Conservation (phyloP, 2,329 filamentous ascomycete genomes). For the Pyrenophora seminiperda region DNA sequence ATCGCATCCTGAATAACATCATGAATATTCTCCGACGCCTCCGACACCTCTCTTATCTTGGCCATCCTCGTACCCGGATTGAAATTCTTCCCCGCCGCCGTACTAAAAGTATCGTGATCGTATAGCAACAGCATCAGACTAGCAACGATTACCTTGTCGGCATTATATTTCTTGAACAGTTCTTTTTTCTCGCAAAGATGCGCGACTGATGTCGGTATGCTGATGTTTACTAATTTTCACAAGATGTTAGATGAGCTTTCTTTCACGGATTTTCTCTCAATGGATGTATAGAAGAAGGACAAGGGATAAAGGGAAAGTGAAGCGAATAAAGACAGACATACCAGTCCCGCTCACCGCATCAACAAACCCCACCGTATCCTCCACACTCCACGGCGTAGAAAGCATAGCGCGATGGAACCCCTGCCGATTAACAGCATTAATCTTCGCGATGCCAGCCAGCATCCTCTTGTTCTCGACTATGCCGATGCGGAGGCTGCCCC, state of each 20-base stretch:
- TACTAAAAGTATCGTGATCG: slow-evolving; percentile 29
- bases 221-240: slow-evolving; percentile 20
- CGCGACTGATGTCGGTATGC: slow-evolving; percentile 16
- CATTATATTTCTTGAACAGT: slow-evolving; percentile 16
- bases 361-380: slow-evolving; percentile 13
- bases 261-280: no score
- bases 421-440: slow-evolving; percentile 24
- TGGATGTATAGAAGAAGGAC: no score
- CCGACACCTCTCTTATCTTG: slow-evolving; percentile 16
- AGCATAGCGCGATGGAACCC: slow-evolving; percentile 20
- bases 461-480: slow-evolving; percentile 22
- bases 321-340: no score
- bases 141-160: slow-evolving; percentile 16
- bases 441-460: slow-evolving; percentile 22
- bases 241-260: no score
- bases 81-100: slow-evolving; percentile 15
- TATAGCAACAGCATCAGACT: slow-evolving; percentile 20
- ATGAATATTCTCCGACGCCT: slow-evolving; percentile 25
- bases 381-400: slow-evolving; percentile 12
- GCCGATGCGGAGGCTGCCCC: slow-evolving; percentile 9
- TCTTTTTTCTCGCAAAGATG: slow-evolving; percentile 18
- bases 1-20: slow-evolving; percentile 22
- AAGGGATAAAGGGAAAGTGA: no score
- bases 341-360: slow-evolving; percentile 17
- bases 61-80: slow-evolving; percentile 7